Base-by-base conservation (phyloP, 306 rosid species). In the Luffa acutangula region DNA sequence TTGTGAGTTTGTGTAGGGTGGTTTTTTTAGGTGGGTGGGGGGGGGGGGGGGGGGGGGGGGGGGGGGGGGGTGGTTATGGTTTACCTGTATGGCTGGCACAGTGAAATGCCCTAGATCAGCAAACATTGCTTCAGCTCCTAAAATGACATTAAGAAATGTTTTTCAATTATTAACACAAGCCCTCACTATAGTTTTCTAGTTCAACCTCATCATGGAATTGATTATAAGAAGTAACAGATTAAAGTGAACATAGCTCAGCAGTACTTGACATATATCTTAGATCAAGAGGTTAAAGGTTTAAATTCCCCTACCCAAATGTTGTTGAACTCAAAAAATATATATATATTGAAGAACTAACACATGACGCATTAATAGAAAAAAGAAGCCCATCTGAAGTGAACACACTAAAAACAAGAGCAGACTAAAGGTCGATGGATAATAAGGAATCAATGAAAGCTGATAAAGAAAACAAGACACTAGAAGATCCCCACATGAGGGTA, bases 81-180 rank as follows among this genome's bases (percentile, higher is more conserved):
- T 65, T 79, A 93, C 99, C 97, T 95, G 97, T 84, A 92, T 93
- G 79, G 99, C 82, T 14, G 70, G 90, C 81, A 95, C 96, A 79
- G 93, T 83, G 83, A 95, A 95, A 88, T 93, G 97, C 74, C 99
- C 97, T 36, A 95, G 88, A 89, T 95, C 98, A 67, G 97, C 97
- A 89, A 95, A 95, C 98, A 95, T 95, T 59, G 96, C 98, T 88
- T 95, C 98, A 45, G 97, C 92, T 73, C 98, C 97, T 95, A 89
- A 65, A 81, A 51, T 20, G n/a, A 82, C 83, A 89, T 75, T 39
- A 52, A 3, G 9, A 17, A 39, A 25, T 34, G 66, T 51, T 72
- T 54, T 77, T 54, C 13, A 54, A 54, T 18, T 36, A 33, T 41
- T 39, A 67, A 17, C 33, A 67, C 33, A 20, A 42, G 39, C 53